Conservation (phyloP, 139 green algal genomes). For the Pedinophyceae sp. region DNA sequence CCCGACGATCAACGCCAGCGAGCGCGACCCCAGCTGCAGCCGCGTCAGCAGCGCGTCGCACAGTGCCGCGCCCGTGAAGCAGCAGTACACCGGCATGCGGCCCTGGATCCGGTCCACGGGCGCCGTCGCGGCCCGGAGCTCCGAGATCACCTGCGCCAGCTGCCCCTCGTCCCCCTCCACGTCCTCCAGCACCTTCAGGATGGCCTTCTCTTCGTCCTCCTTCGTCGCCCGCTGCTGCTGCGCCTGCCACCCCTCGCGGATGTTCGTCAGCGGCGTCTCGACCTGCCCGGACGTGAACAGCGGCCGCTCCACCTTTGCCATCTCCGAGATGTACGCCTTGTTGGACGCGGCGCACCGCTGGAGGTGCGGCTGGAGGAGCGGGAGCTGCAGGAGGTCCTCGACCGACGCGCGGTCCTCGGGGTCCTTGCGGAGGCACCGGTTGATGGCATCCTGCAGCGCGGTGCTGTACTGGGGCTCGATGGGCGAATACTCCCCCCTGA, state of each 20-base stretch:
- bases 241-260: too few species aligned
- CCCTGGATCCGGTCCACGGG: constrained; percentile 8
- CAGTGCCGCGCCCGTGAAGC: constrained; percentile 8
- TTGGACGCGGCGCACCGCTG: background rate
- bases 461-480: constrained; percentile 5
- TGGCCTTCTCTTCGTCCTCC: background rate
- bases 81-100: constrained; percentile 14
- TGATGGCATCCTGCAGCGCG: constrained; percentile 2
- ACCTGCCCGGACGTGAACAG: constrained; percentile 5
- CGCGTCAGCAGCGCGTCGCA: too few species aligned
- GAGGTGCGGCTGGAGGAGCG: constrained; percentile 3
- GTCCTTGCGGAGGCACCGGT: constrained; percentile 5
- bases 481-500: constrained; percentile 9
- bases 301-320: background rate
- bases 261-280: constrained; percentile 4
- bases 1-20: constrained; percentile 2
- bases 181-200: constrained; percentile 3
- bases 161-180: constrained; percentile 19
- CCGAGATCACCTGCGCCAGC: constrained; percentile 13
- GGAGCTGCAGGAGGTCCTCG: constrained; percentile 4
- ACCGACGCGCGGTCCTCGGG: constrained; percentile 3
- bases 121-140: constrained; percentile 6
- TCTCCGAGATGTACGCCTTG: constrained; percentile 2
- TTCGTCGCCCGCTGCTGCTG: background rate
- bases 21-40: too few species aligned